phyloP scores from a whole-genome alignment of 441 rosid genomes.

The Flueggea neowawraea region DNA sequence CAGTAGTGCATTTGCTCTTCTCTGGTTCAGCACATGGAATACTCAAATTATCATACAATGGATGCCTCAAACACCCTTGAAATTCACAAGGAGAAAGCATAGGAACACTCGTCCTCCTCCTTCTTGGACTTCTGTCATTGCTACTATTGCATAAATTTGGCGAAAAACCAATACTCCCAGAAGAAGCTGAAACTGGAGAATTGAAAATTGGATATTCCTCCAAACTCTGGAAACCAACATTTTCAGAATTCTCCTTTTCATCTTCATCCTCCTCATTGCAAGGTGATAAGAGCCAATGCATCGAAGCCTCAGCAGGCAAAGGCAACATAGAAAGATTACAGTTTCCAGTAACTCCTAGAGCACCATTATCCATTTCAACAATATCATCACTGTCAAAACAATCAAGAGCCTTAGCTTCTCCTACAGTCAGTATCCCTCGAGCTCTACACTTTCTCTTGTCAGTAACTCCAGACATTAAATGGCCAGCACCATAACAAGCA shows the following conservation, averaged over 20 bases:
- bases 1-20: constrained; percentile 10
- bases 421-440: constrained; percentile 67
- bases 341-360: constrained; percentile 3
- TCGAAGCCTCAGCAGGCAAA: constrained; percentile 68
- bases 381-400: constrained; percentile 23
- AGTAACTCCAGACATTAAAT: constrained; percentile 69
- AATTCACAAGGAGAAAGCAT: constrained; percentile 37
- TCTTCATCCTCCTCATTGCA: too few species aligned
- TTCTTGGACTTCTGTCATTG: constrained; percentile 21
- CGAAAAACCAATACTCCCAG: constrained; percentile 20
- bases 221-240: constrained; percentile 18
- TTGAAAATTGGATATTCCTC: constrained; percentile 15
- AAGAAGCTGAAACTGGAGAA: constrained; percentile 35
- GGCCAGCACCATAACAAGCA: constrained; percentile 82
- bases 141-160: constrained; percentile 36
- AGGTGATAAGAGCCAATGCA: constrained; percentile 50
- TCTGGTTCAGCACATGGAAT: constrained; percentile 30
- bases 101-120: constrained; percentile 23
- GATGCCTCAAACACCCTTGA: constrained; percentile 28
- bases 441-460: constrained; percentile 93
- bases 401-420: constrained; percentile 31
- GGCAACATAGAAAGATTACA: constrained; percentile 34
- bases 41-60: constrained; percentile 13
- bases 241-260: constrained; percentile 23
- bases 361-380: background rate